A percentile compares a stretch with the other conserved stretches of the same genome.
These are phyloP conservation scores for Talaromyces sp. DNA, from an alignment of 2,329 filamentous ascomycete genomes.

Conservation along the genomic window DNA sequence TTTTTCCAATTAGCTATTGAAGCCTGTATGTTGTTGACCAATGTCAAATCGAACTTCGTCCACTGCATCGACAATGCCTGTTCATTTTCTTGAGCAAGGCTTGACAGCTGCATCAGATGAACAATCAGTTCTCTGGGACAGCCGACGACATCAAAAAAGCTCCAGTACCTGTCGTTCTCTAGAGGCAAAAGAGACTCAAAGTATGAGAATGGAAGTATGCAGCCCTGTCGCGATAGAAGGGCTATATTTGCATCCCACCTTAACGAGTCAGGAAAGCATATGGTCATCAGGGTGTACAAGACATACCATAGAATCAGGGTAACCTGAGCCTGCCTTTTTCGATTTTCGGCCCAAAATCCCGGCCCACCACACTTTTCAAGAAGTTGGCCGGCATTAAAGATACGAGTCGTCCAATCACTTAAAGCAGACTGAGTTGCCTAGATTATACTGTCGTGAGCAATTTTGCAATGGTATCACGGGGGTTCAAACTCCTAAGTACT, in stretches of 20 bases:
- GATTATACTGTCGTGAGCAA: not conserved
- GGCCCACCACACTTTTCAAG: not conserved
- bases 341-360: not conserved
- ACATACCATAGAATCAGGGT: conserved; percentile 9
- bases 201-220: conserved; percentile 6
- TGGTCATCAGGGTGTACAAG: not conserved
- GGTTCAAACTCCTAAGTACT: not conserved
- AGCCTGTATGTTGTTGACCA: not conserved
- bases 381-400: not conserved
- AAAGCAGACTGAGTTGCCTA: conserved; percentile 10
- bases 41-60: not conserved
- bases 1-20: conserved; percentile 6
- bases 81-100: conserved; percentile 5
- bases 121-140: conserved; percentile 9
- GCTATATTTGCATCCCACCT: conserved; percentile 15
- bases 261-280: not conserved
- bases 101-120: conserved; percentile 9
- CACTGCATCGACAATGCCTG: not conserved
- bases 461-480: not conserved
- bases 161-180: conserved; percentile 4
- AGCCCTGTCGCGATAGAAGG: conserved; percentile 1
- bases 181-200: not conserved
- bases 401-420: conserved; percentile 7
- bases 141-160: conserved; percentile 10
- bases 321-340: conserved; percentile 1